These are phyloP conservation scores for Papiliotrema nemorosa DNA, from an alignment of 1,284 basidiomycete genomes.

Conservation along the genomic window DNA sequence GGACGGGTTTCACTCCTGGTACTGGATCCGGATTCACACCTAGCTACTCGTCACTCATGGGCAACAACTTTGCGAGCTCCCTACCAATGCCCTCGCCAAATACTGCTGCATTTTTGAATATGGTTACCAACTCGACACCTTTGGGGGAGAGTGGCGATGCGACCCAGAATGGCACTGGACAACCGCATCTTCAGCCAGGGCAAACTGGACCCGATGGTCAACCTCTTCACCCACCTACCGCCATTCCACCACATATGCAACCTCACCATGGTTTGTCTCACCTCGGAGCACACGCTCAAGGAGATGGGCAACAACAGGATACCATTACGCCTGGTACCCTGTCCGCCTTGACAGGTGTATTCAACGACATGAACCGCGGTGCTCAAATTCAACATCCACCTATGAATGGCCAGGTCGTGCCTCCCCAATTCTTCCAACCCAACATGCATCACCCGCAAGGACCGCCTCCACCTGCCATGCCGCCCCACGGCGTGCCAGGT, in stretches of 20 bases:
- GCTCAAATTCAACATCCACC: too few species aligned
- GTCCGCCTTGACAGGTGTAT: constrained; percentile 71
- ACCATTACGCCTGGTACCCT: constrained; percentile 91
- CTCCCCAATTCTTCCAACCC: constrained; percentile 9
- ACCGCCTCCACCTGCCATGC: constrained; percentile 7
- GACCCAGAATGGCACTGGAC: not conserved
- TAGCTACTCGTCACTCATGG: constrained; percentile 44
- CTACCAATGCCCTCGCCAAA: constrained; percentile 77
- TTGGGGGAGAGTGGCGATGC: constrained; percentile 42
- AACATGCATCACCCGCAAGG: constrained; percentile 10
- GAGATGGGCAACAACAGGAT: constrained; percentile 35
- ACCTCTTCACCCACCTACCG: constrained; percentile 25
- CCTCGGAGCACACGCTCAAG: constrained; percentile 17
- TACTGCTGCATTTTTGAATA: constrained; percentile 86
- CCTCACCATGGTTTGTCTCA: constrained; percentile 27
- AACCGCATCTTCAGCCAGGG: not conserved
- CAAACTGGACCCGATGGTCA: constrained; percentile 4
- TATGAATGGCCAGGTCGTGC: constrained; percentile 8
- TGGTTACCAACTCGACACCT: constrained; percentile 71
- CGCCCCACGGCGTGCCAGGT: constrained; percentile 16
- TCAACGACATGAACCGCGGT: constrained; percentile 50
- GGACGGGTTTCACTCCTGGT: constrained; percentile 68
- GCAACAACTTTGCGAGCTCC: constrained; percentile 37
- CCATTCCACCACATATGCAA: constrained; percentile 34
- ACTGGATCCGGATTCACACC: constrained; percentile 75